Percentiles rank a stretch among this genome's conserved stretches.
phyloP scores from a whole-genome alignment of 257 asterid genomes.

The Ilex aquifolium region DNA sequence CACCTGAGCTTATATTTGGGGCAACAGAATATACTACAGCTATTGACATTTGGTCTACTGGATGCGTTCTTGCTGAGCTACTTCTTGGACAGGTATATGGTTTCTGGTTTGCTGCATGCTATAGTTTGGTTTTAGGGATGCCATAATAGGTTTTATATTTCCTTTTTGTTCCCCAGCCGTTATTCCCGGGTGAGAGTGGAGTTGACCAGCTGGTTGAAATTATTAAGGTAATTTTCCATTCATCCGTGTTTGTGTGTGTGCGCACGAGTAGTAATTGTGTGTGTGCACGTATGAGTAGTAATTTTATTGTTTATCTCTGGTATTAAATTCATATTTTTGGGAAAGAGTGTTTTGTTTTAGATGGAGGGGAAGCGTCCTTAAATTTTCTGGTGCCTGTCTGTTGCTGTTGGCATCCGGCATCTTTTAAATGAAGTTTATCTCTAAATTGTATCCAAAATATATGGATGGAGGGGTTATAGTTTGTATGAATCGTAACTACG shows the following conservation, averaged over 20 bases:
- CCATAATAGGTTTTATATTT: not conserved
- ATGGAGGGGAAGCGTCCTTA: no score
- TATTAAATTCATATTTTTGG: no score
- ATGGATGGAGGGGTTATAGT: no score
- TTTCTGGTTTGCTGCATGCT: not conserved
- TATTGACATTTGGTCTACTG: conserved; percentile 54
- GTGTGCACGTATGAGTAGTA: no score
- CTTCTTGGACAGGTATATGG: conserved; percentile 44
- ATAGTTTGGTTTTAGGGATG: not conserved
- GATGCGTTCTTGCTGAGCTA: conserved; percentile 51
- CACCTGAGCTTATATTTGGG: conserved; percentile 57
- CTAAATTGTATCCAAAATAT: no score
- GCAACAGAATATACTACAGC: conserved; percentile 50
- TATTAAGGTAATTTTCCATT: conserved; percentile 49
- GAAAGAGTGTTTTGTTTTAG: no score
- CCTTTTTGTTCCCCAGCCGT: conserved; percentile 45
- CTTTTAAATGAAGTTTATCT: no score
- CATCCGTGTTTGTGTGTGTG: conserved; percentile 3
- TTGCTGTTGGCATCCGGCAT: no score
- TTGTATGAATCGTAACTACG: no score
- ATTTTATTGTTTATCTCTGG: not conserved
- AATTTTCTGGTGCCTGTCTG: no score
- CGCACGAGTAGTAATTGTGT: no score
- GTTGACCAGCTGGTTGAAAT: conserved; percentile 98
- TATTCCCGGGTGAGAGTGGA: conserved; percentile 99